phyloP scores from a whole-genome alignment of 2,329 filamentous ascomycete genomes.

The Alternaria sp. region DNA sequence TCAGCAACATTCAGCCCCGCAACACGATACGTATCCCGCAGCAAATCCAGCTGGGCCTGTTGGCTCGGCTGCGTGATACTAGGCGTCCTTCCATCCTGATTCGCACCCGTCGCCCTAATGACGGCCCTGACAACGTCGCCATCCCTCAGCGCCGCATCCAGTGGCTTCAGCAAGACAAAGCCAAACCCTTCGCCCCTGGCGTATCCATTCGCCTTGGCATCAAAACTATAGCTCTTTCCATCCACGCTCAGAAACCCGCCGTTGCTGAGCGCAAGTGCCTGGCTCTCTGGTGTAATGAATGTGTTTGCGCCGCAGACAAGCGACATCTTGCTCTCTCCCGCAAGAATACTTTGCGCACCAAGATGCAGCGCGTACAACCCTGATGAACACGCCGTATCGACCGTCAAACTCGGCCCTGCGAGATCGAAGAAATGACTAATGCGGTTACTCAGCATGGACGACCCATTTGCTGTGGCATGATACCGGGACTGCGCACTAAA shows the following conservation, averaged over 20 bases:
- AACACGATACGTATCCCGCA: constrained; percentile 6
- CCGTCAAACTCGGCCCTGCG: constrained; percentile 19
- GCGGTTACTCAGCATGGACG: constrained; percentile 34
- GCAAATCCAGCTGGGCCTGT: constrained; percentile 52
- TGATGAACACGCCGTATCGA: constrained; percentile 35
- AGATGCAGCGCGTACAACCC: constrained; percentile 24
- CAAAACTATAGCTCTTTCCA: constrained; percentile 1
- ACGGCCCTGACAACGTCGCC: constrained; percentile 30
- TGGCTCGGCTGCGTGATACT: constrained; percentile 29
- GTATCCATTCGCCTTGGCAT: constrained; percentile 62
- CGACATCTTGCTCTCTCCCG: constrained; percentile 26
- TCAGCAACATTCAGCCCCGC: background rate
- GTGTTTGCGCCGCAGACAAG: constrained; percentile 10
- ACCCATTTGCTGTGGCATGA: constrained; percentile 14
- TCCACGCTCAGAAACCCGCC: background rate
- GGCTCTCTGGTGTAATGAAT: constrained; percentile 6
- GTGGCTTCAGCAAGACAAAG: constrained; percentile 59
- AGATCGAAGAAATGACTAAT: constrained; percentile 28
- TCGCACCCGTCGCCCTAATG: constrained; percentile 25
- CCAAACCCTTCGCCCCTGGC: constrained; percentile 66
- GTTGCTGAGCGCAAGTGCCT: constrained; percentile 6
- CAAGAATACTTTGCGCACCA: constrained; percentile 27
- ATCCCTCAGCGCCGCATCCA: constrained; percentile 7
- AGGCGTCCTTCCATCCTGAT: constrained; percentile 11
- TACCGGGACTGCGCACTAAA: constrained; percentile 2